These are phyloP conservation scores for Ustilago trichophora DNA, from an alignment of 1,284 basidiomycete genomes.

Conservation along the genomic window DNA sequence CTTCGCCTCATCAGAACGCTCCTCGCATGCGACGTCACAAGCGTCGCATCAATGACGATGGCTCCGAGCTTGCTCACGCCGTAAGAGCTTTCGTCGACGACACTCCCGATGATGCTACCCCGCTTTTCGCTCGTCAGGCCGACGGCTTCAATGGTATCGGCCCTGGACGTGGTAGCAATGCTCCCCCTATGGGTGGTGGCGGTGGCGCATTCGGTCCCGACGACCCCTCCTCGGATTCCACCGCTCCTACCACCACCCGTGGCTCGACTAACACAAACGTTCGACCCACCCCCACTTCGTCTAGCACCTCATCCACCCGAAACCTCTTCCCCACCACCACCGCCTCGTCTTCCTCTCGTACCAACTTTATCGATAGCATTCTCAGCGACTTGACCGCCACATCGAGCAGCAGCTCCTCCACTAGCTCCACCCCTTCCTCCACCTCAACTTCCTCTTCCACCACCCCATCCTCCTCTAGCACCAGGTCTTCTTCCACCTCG, in stretches of 20 bases:
- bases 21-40: constrained; percentile 50
- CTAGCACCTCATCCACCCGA: constrained; percentile 8
- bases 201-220: constrained; percentile 5
- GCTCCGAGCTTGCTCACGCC: constrained; percentile 25
- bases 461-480: constrained; percentile 15
- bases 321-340: constrained; percentile 21
- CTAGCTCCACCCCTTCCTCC: constrained; percentile 11
- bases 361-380: not conserved
- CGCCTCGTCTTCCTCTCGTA: constrained; percentile 6
- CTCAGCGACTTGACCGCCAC: not conserved
- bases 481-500: constrained; percentile 19
- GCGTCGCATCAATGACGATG: constrained; percentile 48
- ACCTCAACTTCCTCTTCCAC: constrained; percentile 22
- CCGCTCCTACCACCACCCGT: constrained; percentile 8
- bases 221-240: no score
- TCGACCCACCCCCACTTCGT: constrained; percentile 12
- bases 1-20: constrained; percentile 18
- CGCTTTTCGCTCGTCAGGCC: constrained; percentile 26
- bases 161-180: constrained; percentile 3
- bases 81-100: constrained; percentile 28
- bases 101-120: not conserved
- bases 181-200: constrained; percentile 20
- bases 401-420: not conserved
- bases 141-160: constrained; percentile 25
- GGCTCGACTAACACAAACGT: constrained; percentile 1